Conservation (phyloP, 257 asterid species). For the Ballota nigra region DNA sequence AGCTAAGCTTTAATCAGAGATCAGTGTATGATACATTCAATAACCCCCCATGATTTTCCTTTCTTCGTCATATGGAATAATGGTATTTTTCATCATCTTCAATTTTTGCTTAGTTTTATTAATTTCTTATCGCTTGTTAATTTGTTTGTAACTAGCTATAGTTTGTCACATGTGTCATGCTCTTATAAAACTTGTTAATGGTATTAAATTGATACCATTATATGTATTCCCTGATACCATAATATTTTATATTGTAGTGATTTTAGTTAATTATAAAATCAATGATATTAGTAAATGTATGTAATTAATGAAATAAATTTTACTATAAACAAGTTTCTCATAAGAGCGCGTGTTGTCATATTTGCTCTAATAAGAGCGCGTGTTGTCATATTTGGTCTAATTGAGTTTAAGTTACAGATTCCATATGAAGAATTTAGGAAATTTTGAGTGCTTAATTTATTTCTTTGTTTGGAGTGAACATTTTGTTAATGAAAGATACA, state of each 20-base stretch:
- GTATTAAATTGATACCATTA: no score
- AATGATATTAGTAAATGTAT: no score
- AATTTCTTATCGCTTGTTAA: not conserved
- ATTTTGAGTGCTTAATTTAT: not conserved
- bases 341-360: no score
- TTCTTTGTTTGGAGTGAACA: not conserved
- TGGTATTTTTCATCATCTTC: not conserved
- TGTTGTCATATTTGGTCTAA: not conserved
- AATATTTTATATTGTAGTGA: no score
- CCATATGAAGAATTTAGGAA: not conserved
- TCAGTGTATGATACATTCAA: constrained; percentile 26
- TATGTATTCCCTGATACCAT: no score
- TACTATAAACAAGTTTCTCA: no score
- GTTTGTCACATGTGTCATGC: no score
- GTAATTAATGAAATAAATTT: no score
- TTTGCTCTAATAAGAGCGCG: no score
- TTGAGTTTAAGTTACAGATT: not conserved
- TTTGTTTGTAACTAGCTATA: not conserved
- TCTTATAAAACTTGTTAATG: no score
- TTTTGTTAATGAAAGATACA: constrained; percentile 35
- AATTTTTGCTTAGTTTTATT: not conserved
- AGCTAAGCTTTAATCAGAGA: not conserved
- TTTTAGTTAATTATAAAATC: no score
- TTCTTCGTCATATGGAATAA: constrained; percentile 7
- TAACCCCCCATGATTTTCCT: constrained; percentile 17